These are phyloP conservation scores for Apiotrichum akiyoshidainum DNA, from an alignment of 1,284 basidiomycete species.

Conservation along the genomic window DNA sequence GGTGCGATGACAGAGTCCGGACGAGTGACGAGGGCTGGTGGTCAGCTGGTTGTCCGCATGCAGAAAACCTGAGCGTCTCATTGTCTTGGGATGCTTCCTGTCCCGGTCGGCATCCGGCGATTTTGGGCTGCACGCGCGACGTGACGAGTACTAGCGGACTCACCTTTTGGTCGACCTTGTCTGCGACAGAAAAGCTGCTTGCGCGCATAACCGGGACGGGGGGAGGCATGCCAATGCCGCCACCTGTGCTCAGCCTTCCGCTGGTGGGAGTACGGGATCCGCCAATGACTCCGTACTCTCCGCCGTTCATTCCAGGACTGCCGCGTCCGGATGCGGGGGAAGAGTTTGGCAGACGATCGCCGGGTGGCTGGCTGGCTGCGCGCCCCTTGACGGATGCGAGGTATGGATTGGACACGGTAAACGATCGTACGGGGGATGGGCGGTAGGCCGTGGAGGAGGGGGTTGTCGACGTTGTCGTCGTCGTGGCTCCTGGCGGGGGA, in stretches of 20 bases:
- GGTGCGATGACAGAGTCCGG: conserved; percentile 44
- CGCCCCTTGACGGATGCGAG: conserved; percentile 29
- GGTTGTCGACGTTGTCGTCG: background rate
- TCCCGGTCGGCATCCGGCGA: no score
- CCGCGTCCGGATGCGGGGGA: conserved; percentile 36
- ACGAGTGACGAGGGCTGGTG: conserved; percentile 35
- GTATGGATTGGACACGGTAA: conserved; percentile 24
- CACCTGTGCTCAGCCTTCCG: conserved; percentile 5
- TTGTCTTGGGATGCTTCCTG: background rate
- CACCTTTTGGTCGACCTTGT: conserved; percentile 14
- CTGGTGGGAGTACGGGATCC: conserved; percentile 35
- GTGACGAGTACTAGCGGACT: background rate
- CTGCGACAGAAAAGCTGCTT: conserved; percentile 42
- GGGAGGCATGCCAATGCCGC: conserved; percentile 1
- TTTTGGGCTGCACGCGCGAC: no score
- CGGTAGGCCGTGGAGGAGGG: conserved; percentile 5
- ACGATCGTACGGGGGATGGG: conserved; percentile 21
- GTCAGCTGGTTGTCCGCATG: conserved; percentile 4
- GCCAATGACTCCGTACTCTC: conserved; percentile 44
- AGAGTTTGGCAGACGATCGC: conserved; percentile 36
- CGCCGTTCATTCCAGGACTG: conserved; percentile 27
- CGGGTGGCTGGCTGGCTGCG: conserved; percentile 41
- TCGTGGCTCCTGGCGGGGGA: background rate
- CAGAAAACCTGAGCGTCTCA: background rate
- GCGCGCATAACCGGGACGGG: conserved; percentile 30